Base-by-base conservation (phyloP, 2,329 filamentous ascomycete species). In the Orbilia javanica region DNA sequence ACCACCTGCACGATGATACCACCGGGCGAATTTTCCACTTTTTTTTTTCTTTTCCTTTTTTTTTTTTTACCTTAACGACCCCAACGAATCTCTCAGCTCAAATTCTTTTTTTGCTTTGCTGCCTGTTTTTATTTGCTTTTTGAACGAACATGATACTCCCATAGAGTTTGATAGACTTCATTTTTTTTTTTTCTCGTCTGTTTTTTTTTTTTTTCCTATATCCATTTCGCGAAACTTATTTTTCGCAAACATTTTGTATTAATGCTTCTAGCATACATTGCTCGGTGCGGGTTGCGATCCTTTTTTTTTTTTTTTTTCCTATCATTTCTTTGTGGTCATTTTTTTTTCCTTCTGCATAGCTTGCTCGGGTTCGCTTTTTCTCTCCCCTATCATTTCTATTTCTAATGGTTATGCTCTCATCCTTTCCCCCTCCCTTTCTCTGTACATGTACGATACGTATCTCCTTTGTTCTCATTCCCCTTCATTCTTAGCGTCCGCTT, bases 1-100 rank as follows among this genome's bases (percentile, higher is more conserved):
- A 77, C 73, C 73, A 77, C 66, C 65, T 70, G 66, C 73, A 77
- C 73, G 73, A 77, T 77, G 73, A 77, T 77, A 77, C 73, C 73
- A 77, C 73, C 57, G 44, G 60, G 65, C 73, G 65, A 73, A 75
- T 8, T 27, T 73, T 65, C 52, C 52, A 39, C 18, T 69, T 27
- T 68, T 69, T 70, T 65, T 75, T 74, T 36, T 68, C 65, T 67
- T 48, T 69, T 63, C 42, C 65, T 44, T 57, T 48, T 44, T 57
- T 48, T 36, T 57, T 65, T 60, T 57, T 70, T 70, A 31, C 31
- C 42, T 62, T 77, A 71, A 77, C 39, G 73, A 77, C 60, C 62
- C 57, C 66, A 60, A 77, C 66, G 73, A 77, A 62, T 71, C 73
- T 71, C 73, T 77, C 73, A 77, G 34, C 73, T 77, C 73, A 77